Evolutionary conservation across 495 filamentous ascomycete genomes (phyloP).

Genomic region (Annulohypoxylon stygium): DNA sequence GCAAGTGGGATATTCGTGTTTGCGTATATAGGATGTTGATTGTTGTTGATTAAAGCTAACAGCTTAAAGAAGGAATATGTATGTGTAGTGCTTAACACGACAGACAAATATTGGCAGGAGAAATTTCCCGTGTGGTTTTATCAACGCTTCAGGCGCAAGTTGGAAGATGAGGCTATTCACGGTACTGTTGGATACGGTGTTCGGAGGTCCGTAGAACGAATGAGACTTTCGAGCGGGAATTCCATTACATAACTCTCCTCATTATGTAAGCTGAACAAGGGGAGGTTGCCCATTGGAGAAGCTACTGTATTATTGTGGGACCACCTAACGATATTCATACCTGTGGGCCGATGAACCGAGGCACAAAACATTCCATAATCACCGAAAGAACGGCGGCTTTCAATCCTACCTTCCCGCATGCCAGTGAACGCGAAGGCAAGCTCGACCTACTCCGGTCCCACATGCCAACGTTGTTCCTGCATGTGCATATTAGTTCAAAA

Average conservation of each 20-base stretch:
- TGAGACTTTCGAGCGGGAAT: background rate
- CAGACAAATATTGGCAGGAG: background rate
- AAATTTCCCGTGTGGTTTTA: background rate
- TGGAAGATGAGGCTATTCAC: background rate
- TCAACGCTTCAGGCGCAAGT: background rate
- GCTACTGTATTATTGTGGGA: slow-evolving; percentile 20
- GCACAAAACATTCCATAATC: slow-evolving; percentile 38
- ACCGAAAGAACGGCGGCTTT: slow-evolving; percentile 17
- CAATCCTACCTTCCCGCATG: slow-evolving; percentile 42
- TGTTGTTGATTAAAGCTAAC: background rate
- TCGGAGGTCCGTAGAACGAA: background rate
- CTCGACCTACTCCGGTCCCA: slow-evolving; percentile 42
- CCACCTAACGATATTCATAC: slow-evolving; percentile 20
- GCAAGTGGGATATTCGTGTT: background rate
- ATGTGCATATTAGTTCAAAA: slow-evolving; percentile 24
- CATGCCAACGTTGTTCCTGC: slow-evolving; percentile 46
- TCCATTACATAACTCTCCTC: background rate
- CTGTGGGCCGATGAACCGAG: slow-evolving; percentile 44
- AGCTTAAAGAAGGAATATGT: background rate
- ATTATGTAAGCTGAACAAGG: background rate
- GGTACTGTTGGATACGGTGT: background rate
- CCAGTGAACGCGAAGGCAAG: slow-evolving; percentile 33
- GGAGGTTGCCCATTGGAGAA: background rate
- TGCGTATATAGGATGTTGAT: background rate
- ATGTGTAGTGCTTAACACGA: background rate